A percentile compares a stretch with the other conserved stretches of the same genome.
phyloP scores from a whole-genome alignment of 2,329 filamentous ascomycete species.

The Atkinsonella hypoxylon region DNA sequence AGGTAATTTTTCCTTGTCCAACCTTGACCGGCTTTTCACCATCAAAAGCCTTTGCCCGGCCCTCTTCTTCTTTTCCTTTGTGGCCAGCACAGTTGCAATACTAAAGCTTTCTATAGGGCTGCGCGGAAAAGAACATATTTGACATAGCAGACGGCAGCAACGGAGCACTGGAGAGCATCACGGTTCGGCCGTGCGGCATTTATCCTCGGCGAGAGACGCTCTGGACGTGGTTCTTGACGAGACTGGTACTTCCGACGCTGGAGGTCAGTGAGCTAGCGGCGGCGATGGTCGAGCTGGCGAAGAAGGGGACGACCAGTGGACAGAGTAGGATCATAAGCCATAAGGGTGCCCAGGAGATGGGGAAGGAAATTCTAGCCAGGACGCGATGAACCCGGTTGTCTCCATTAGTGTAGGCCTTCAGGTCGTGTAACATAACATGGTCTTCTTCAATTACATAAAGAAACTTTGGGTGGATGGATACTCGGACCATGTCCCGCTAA shows the following conservation, averaged over 20 bases:
- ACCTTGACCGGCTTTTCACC: too few species aligned
- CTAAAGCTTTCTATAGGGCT: neutral
- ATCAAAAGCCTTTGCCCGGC: too few species aligned
- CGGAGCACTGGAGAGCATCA: constrained; percentile 1
- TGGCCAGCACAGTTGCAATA: neutral
- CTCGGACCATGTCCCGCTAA: too few species aligned
- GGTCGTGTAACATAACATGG: too few species aligned
- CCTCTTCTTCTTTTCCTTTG: neutral
- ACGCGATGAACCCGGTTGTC: neutral
- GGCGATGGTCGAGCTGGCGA: neutral
- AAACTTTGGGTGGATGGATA: too few species aligned
- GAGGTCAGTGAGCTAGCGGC: constrained; percentile 1
- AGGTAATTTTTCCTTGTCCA: neutral
- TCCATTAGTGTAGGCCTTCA: too few species aligned
- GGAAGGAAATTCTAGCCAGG: neutral
- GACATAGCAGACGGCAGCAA: constrained; percentile 1
- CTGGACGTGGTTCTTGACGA: constrained; percentile 3
- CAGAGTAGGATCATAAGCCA: neutral
- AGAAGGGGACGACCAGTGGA: neutral
- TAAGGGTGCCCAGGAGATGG: neutral
- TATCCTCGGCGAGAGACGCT: neutral
- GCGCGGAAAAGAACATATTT: constrained; percentile 2
- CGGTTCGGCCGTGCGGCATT: constrained; percentile 1
- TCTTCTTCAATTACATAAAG: too few species aligned
- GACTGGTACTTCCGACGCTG: constrained; percentile 2